Evolutionary conservation across 2,329 filamentous ascomycete species (phyloP).

Genomic region (Magnaporthiopsis incrustans): DNA sequence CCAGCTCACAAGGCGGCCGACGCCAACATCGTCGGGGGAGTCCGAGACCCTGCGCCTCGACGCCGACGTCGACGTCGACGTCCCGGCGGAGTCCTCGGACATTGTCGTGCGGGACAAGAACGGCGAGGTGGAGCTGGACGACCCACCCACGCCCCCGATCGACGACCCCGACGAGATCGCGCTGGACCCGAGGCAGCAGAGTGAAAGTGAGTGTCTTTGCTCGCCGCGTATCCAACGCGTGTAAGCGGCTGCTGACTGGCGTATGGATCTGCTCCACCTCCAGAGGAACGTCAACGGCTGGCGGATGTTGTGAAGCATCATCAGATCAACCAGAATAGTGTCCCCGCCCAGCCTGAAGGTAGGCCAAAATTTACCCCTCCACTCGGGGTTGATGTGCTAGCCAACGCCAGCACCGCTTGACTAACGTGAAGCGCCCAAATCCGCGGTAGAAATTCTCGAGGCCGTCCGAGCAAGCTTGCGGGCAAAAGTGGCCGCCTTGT

Average conservation of each 20-base stretch:
- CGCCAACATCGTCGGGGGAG: constrained; percentile 26
- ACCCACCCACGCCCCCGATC: constrained; percentile 43
- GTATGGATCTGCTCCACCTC: neutral
- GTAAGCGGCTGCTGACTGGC: neutral
- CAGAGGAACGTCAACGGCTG: constrained; percentile 52
- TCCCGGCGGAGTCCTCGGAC: constrained; percentile 35
- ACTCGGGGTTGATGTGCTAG: too few relatives aligned
- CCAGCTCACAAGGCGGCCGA: constrained; percentile 50
- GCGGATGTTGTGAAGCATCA: constrained; percentile 55
- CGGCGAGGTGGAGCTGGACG: constrained; percentile 53
- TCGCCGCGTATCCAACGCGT: too few relatives aligned
- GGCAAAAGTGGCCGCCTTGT: constrained; percentile 63
- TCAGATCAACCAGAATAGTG: constrained; percentile 44
- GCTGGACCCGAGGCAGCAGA: constrained; percentile 49
- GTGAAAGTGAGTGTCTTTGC: constrained; percentile 38
- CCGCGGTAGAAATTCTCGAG: constrained; percentile 54
- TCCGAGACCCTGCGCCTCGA: constrained; percentile 43
- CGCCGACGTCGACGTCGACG: constrained; percentile 39
- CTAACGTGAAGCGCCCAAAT: neutral
- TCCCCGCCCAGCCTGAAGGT: constrained; percentile 60
- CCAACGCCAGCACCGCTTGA: neutral
- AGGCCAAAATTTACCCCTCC: constrained; percentile 16
- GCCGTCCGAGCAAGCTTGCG: constrained; percentile 61
- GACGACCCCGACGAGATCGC: constrained; percentile 48
- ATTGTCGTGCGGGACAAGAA: constrained; percentile 57